These are phyloP conservation scores for Gloeostereum incarnatum DNA, from an alignment of 768 basidiomycete genomes.

Conservation along the genomic window DNA sequence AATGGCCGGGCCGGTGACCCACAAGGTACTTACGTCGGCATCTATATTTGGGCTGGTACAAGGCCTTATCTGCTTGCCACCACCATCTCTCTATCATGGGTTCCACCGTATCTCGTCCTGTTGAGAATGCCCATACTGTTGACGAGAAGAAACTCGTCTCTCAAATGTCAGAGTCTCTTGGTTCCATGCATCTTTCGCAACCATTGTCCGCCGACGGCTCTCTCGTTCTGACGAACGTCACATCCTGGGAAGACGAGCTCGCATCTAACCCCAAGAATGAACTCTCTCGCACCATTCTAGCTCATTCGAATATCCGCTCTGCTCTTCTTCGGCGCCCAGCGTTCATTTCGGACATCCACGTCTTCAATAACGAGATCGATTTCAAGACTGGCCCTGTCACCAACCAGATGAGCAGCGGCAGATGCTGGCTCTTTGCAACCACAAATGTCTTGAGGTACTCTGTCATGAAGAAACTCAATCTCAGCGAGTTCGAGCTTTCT, in stretches of 20 bases:
- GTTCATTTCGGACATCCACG: constrained; percentile 53
- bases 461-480: constrained; percentile 76
- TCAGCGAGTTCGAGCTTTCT: constrained; percentile 86
- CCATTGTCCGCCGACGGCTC: constrained; percentile 53
- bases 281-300: constrained; percentile 70
- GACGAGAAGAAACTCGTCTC: constrained; percentile 19
- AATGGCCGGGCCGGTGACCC: no score
- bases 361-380: constrained; percentile 77
- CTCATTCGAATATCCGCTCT: constrained; percentile 55
- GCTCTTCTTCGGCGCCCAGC: constrained; percentile 59
- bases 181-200: constrained; percentile 19
- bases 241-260: constrained; percentile 58
- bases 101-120: constrained; percentile 17
- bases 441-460: constrained; percentile 81
- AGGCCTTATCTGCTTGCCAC: not conserved
- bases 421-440: constrained; percentile 95
- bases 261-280: constrained; percentile 48
- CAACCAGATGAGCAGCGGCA: constrained; percentile 78
- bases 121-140: constrained; percentile 14
- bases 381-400: constrained; percentile 81
- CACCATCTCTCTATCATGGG: constrained; percentile 12
- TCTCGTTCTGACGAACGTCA: constrained; percentile 46
- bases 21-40: no score
- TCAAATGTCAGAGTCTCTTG: constrained; percentile 18
- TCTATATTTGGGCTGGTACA: no score